Evolutionary conservation across 2,329 filamentous ascomycete species (phyloP), one percentile per base, ranked within the genome.

Genomic region (Epichloe glyceriae): DNA sequence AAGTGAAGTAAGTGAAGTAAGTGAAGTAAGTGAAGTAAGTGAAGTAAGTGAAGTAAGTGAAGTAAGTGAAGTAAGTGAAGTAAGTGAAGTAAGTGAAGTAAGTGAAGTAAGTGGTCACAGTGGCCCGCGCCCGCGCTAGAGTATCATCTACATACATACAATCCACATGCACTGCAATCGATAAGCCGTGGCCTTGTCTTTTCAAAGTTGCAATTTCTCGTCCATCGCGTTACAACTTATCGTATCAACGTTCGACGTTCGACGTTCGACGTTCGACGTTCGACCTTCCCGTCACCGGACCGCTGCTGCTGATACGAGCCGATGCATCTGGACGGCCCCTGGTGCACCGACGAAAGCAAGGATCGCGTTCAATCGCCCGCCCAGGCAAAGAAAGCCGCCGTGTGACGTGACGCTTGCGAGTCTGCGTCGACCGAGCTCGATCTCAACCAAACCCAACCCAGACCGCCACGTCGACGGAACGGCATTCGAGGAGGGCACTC

Each of bases 391-490:
- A 26, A 33, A 17, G 4, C 39, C 26, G 20, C 49, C 35, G 20
- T 20, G 37, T 40, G 42, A 35, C 37, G 37, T 40, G 42, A 35
- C 37, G 33, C 46, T 45, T 33, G 40, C 40, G 39, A 20, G 33
- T 49, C 33, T 22, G 35, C 33, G 20, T 49, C 40, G 33, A 4
- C 33, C 46, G 37, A 49, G 5, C 30, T 43, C 5, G 17, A 19
- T 12, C 6, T 22, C 22, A 41, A 17, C n/a, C 20, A 19, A n/a
- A 15, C 37, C 30, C 44, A 20, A 49, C 15, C 15, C 26, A 46
- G 50, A 52, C 37, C 47, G 47, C 50, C 43, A 30, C 50, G 30
- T 38, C 38, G 30, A 50, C 50, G 37, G 43, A 52, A 47, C 50
- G 42, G 47, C 47, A 43, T 47, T 50, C 38, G 42, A 46, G 19